Conservation (phyloP, 2,329 filamentous ascomycete species). For the Claviceps quebecensis region DNA sequence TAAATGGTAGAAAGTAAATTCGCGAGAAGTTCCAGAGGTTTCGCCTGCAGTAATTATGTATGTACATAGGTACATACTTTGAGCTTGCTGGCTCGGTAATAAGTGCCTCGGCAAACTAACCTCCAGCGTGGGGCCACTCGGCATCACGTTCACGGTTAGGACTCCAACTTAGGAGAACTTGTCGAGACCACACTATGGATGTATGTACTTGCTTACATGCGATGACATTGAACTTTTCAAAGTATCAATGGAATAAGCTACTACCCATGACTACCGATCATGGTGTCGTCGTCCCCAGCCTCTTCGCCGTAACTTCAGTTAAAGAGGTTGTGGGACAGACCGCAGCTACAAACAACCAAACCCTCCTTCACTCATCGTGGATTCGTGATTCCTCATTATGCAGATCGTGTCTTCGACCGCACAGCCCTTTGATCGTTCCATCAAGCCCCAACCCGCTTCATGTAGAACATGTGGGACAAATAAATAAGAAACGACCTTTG, state of each 20-base stretch:
- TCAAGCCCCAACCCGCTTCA: neutral
- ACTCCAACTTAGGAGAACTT: neutral
- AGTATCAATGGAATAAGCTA: neutral
- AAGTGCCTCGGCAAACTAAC: neutral
- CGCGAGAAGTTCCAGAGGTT: too few species aligned
- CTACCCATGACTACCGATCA: neutral
- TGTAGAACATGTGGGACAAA: slow-evolving; percentile 1
- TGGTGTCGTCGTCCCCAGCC: neutral
- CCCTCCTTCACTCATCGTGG: neutral
- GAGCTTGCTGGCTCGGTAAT: neutral
- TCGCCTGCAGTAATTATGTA: too few species aligned
- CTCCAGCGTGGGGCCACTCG: too few species aligned
- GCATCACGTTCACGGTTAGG: too few species aligned
- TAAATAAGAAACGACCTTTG: neutral
- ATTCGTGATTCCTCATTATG: slow-evolving; percentile 1
- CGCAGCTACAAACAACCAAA: neutral
- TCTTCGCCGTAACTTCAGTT: neutral
- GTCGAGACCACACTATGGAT: neutral
- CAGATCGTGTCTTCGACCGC: neutral
- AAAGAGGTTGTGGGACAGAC: neutral
- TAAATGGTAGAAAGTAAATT: too few species aligned
- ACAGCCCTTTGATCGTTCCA: neutral
- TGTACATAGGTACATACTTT: too few species aligned
- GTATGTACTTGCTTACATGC: too few species aligned
- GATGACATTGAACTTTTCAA: neutral